A percentile compares a stretch with the other conserved stretches of the same genome.
phyloP scores from a whole-genome alignment of 306 rosid species.

The Quercus agrifolia region DNA sequence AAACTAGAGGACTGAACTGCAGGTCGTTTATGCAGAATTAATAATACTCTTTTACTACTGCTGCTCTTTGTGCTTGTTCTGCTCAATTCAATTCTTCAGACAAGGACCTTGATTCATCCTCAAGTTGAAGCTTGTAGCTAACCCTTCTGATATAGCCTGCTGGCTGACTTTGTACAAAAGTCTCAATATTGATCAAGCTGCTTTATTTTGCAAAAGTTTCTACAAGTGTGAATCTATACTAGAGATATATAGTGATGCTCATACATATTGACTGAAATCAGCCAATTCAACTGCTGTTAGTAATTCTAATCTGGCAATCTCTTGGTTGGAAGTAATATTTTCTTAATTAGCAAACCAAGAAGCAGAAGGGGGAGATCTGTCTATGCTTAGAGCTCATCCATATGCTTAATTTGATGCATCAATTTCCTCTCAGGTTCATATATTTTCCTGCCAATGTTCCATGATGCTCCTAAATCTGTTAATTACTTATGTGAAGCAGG shows the following conservation, averaged over 20 bases:
- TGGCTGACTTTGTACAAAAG: slow-evolving; percentile 7
- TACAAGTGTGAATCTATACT: slow-evolving; percentile 70
- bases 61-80: no score
- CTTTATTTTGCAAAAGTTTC: slow-evolving; percentile 47
- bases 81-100: no score
- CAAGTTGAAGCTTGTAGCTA: no score
- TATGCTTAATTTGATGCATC: slow-evolving; percentile 85
- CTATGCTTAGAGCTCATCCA: slow-evolving; percentile 57
- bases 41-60: no score
- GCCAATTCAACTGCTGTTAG: slow-evolving; percentile 57
- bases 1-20: no score
- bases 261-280: slow-evolving; percentile 68
- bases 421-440: slow-evolving; percentile 70
- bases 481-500: slow-evolving; percentile 3
- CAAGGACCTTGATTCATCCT: no score
- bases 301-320: slow-evolving; percentile 77
- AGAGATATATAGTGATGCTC: slow-evolving; percentile 76
- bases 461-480: neutral
- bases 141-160: neutral
- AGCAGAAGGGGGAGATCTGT: slow-evolving; percentile 45
- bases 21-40: no score
- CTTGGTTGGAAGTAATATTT: slow-evolving; percentile 92
- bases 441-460: slow-evolving; percentile 10
- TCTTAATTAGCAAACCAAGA: slow-evolving; percentile 54
- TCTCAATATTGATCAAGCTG: slow-evolving; percentile 11